phyloP scores from a whole-genome alignment of 1,139 yeast genomes.

The Lipomyces yarrowii region DNA sequence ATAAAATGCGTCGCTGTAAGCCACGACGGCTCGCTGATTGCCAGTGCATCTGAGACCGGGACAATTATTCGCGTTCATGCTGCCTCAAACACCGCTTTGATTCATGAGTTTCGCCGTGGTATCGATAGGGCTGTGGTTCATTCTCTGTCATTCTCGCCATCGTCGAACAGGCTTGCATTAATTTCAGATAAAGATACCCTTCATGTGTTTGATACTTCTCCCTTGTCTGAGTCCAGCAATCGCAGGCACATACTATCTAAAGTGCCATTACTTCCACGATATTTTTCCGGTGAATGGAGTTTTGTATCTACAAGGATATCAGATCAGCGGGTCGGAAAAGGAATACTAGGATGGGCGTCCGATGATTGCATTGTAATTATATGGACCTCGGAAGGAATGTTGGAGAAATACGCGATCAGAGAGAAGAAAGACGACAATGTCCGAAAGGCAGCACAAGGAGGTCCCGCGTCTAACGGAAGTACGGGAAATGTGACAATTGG shows the following conservation, averaged over 20 bases:
- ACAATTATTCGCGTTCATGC: constrained; percentile 82
- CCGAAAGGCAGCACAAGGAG: background rate
- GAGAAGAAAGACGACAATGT: constrained; percentile 46
- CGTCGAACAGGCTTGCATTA: constrained; percentile 76
- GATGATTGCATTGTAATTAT: constrained; percentile 66
- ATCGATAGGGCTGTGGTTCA: constrained; percentile 79
- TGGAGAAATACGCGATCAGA: constrained; percentile 82
- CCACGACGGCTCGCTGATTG: constrained; percentile 74
- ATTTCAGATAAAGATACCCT: constrained; percentile 86
- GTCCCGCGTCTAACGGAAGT: constrained; percentile 10
- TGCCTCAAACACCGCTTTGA: constrained; percentile 67
- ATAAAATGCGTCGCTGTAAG: constrained; percentile 70
- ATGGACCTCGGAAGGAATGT: constrained; percentile 69
- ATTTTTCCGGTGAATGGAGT: constrained; percentile 88
- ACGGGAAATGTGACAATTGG: constrained; percentile 16
- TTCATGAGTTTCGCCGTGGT: constrained; percentile 87
- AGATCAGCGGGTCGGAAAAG: constrained; percentile 48
- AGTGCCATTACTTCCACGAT: constrained; percentile 71
- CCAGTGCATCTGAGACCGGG: constrained; percentile 87
- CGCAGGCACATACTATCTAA: constrained; percentile 69
- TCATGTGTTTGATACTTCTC: constrained; percentile 66
- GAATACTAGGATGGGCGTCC: constrained; percentile 79
- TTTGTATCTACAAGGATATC: constrained; percentile 74
- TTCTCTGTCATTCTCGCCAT: constrained; percentile 81
- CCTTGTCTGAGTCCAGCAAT: constrained; percentile 41